Percentiles rank a stretch among this genome's conserved stretches.
Conservation (phyloP, 2,329 filamentous ascomycete species). For the Aspergillus novoparasiticus region DNA sequence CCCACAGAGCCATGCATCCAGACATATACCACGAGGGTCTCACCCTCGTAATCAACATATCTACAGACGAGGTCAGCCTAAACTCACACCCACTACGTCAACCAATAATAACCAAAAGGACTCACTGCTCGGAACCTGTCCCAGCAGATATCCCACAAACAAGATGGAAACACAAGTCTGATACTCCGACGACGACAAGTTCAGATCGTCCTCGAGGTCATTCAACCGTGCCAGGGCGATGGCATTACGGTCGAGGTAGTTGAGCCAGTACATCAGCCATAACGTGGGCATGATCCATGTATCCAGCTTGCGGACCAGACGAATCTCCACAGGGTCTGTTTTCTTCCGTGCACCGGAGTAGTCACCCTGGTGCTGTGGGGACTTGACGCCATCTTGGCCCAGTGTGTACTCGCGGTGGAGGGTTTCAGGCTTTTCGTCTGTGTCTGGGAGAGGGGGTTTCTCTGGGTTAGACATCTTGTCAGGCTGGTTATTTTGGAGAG, state of each 20-base stretch:
- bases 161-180: constrained; percentile 32
- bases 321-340: constrained; percentile 42
- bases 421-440: constrained; percentile 11
- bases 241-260: constrained; percentile 34
- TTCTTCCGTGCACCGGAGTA: constrained; percentile 45
- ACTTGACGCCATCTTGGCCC: constrained; percentile 16
- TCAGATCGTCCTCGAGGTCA: constrained; percentile 29
- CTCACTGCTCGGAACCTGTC: constrained; percentile 22
- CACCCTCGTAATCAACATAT: constrained; percentile 37
- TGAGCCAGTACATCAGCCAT: constrained; percentile 41
- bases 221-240: constrained; percentile 35
- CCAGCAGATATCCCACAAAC: constrained; percentile 27
- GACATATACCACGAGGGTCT: constrained; percentile 50
- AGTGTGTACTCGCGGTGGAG: constrained; percentile 18
- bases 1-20: constrained; percentile 34
- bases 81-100: no score
- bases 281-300: constrained; percentile 42
- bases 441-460: constrained; percentile 5
- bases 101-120: no score
- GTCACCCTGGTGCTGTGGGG: constrained; percentile 25
- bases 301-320: constrained; percentile 41
- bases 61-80: not conserved
- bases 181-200: constrained; percentile 31
- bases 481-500: no score
- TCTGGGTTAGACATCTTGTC: not conserved